Percentiles rank a stretch among this genome's conserved stretches.
Conservation (phyloP, 768 basidiomycete genomes). For the Boletus coccyginus region DNA sequence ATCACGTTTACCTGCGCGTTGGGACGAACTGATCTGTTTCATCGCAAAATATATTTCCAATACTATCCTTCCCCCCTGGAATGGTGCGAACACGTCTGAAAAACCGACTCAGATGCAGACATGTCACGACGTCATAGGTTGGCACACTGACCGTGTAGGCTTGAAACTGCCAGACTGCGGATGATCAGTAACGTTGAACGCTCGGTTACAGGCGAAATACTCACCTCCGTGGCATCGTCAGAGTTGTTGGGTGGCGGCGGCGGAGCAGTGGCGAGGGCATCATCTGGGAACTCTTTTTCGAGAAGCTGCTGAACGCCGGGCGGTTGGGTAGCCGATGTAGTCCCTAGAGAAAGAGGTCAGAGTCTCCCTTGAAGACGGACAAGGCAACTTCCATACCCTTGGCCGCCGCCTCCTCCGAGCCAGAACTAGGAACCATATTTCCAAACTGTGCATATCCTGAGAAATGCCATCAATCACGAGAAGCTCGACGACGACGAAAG, state of each 20-base stretch:
- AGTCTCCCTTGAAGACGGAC: neutral
- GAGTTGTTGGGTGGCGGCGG: constrained; percentile 23
- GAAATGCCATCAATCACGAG: neutral
- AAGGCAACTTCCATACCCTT: constrained; percentile 7
- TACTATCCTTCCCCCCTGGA: constrained; percentile 29
- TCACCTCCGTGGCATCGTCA: neutral
- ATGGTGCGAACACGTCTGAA: constrained; percentile 33
- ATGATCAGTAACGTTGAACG: neutral
- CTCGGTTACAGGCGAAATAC: neutral
- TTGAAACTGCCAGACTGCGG: constrained; percentile 26
- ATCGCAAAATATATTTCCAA: constrained; percentile 44
- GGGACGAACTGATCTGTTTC: constrained; percentile 57
- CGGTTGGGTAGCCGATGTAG: constrained; percentile 3
- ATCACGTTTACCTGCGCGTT: constrained; percentile 53
- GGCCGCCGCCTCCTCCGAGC: constrained; percentile 27
- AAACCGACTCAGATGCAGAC: constrained; percentile 9
- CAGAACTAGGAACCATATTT: constrained; percentile 33
- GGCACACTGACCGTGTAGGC: constrained; percentile 47
- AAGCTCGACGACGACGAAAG: neutral
- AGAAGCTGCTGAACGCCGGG: constrained; percentile 8
- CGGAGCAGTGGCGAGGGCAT: constrained; percentile 60
- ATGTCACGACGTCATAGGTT: neutral
- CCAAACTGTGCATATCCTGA: constrained; percentile 74
- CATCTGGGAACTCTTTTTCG: constrained; percentile 46
- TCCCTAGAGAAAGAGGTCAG: neutral